Evolutionary conservation across 352 stramenopile genomes (phyloP), one percentile per base, ranked within the genome.

Genomic region (Phytophthora nicotianae): DNA sequence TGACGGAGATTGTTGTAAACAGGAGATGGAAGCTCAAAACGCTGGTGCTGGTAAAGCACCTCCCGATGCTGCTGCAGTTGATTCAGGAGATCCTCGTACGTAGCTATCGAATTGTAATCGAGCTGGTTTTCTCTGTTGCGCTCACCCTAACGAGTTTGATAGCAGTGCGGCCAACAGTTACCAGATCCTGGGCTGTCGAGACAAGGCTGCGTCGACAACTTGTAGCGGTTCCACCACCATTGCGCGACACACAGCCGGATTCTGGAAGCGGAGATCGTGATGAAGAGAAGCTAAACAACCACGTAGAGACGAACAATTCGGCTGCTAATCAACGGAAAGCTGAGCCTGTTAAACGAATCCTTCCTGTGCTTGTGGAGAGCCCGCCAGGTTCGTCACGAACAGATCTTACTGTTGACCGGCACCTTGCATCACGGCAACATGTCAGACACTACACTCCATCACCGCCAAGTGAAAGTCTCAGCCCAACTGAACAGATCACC

Each of bases 11-110:
- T 48, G 5, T 40, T 14, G 37, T 64, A 16, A 37, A n/a, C 53
- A 89, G 80, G 81, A 90, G 55, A 83, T 90, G 66, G 81, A 89
- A 55, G 79, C 77, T n/a, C 81, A 90, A 73, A 89, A 88, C 54
- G 72, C 70, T 32, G 37, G 37, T 43, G 72, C 70, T 29, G 33
- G 33, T 41, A 41, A 41, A 19, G 7, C 33, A 17, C 9, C 33
- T 41, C 19, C 16, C 26, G 49, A 17, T 43, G 26, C 11, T 35
- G 17, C 1, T 20, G 19, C 38, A 23, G 29, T 5, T 40, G 45
- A 68, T 14, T 8, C 17, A 19, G 17, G 17, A 27, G 38, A 69
- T 40, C 9, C 33, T 41, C 45, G 63, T 71, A 67, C 20, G 63
- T 56, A 13, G 19, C 17, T 53, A 21, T 52, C 0, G 33, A 19